Evolutionary conservation across 192 early-diverging fungal genomes (phyloP).

Genomic region (Entomortierella beljakovae): DNA sequence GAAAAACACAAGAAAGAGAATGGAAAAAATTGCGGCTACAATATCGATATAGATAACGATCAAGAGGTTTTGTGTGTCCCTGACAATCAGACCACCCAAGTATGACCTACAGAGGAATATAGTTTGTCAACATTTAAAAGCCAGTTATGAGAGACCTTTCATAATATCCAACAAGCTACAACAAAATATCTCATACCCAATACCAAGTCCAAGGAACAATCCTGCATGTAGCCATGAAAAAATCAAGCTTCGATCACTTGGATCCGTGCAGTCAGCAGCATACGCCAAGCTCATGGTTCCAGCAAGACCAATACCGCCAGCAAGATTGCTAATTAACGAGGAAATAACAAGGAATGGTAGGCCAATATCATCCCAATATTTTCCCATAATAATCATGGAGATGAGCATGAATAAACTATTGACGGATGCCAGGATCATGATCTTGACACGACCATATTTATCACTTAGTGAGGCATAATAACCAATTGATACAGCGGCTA

Average conservation of each 20-base stretch:
- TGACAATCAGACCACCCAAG: slow-evolving; percentile 8
- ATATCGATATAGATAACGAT: slow-evolving; percentile 19
- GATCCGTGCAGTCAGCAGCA: slow-evolving; percentile 39
- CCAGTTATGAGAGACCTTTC: neutral
- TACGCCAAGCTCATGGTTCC: slow-evolving; percentile 36
- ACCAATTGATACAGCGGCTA: slow-evolving; percentile 33
- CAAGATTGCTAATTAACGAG: neutral
- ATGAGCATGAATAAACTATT: slow-evolving; percentile 9
- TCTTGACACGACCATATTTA: slow-evolving; percentile 25
- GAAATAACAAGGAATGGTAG: slow-evolving; percentile 15
- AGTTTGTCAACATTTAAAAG: neutral
- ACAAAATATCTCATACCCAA: slow-evolving; percentile 27
- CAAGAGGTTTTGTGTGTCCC: slow-evolving; percentile 8
- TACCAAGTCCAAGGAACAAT: slow-evolving; percentile 24
- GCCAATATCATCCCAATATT: slow-evolving; percentile 43
- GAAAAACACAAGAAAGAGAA: slow-evolving; percentile 8
- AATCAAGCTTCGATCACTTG: slow-evolving; percentile 14
- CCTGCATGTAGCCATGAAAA: slow-evolving; percentile 34
- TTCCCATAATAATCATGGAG: slow-evolving; percentile 12
- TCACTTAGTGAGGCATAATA: slow-evolving; percentile 46
- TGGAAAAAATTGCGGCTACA: neutral
- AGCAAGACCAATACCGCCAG: slow-evolving; percentile 20
- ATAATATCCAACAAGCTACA: neutral
- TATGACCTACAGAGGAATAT: slow-evolving; percentile 6
- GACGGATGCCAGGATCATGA: slow-evolving; percentile 13